Conservation (phyloP, 2,329 filamentous ascomycete species). For the Thermothelomyces thermophilus region DNA sequence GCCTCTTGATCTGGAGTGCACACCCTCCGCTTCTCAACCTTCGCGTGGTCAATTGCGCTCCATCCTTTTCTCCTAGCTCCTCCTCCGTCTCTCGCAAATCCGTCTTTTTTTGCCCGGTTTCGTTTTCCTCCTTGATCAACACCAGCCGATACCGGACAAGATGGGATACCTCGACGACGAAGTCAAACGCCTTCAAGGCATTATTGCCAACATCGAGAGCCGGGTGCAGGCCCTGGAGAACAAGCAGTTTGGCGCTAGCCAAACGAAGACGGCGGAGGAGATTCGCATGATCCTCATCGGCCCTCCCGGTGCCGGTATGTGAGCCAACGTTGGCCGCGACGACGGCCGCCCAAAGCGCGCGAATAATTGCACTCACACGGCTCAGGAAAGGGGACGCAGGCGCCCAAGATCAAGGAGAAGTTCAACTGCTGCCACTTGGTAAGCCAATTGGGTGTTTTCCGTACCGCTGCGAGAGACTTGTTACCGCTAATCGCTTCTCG, state of each 20-base stretch:
- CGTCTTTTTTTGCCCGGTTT: conserved; percentile 10
- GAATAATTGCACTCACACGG: conserved; percentile 14
- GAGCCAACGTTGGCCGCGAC: background rate
- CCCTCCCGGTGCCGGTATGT: conserved; percentile 90
- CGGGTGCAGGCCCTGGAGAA: conserved; percentile 81
- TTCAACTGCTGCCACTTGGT: conserved; percentile 97
- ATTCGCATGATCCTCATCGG: conserved; percentile 98
- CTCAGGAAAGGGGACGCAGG: conserved; percentile 95
- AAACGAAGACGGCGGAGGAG: conserved; percentile 52
- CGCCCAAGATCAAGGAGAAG: conserved; percentile 95
- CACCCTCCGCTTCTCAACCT: conserved; percentile 10
- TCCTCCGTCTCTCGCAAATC: conserved; percentile 6
- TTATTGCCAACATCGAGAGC: conserved; percentile 75
- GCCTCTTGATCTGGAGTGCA: conserved; percentile 9
- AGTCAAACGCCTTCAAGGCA: conserved; percentile 76
- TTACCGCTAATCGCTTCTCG: conserved; percentile 12
- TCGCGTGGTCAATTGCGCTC: conserved; percentile 19
- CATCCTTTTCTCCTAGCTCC: conserved; percentile 2
- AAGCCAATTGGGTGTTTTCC: conserved; percentile 35
- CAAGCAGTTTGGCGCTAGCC: conserved; percentile 51
- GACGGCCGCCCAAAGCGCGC: background rate
- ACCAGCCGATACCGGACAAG: conserved; percentile 33
- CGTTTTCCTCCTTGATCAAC: conserved; percentile 2
- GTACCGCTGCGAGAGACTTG: background rate
- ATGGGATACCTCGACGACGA: conserved; percentile 89